Evolutionary conservation across 352 stramenopile species (phyloP).

Genomic region (Albugo candida): DNA sequence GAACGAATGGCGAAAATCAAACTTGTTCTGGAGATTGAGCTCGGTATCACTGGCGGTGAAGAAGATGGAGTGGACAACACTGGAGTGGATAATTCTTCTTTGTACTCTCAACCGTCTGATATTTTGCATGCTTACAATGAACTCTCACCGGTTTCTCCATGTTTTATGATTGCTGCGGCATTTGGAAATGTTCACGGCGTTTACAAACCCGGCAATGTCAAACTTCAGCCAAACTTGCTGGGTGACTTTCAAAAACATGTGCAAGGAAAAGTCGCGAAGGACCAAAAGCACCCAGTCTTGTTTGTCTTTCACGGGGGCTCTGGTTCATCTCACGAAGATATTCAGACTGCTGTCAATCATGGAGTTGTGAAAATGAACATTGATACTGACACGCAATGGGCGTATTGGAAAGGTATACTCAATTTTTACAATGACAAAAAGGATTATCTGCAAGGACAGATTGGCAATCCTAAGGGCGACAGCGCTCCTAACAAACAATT

Average conservation of each 20-base stretch:
- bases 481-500: conserved; percentile 99
- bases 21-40: conserved; percentile 96
- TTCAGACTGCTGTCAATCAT: conserved; percentile 89
- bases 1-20: conserved; percentile 92
- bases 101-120: conserved; percentile 90
- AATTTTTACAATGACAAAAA: conserved; percentile 95
- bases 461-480: conserved; percentile 92
- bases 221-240: conserved; percentile 94
- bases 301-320: conserved; percentile 99
- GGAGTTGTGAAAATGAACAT: conserved; percentile 99
- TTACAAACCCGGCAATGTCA: conserved; percentile 98
- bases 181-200: conserved; percentile 97
- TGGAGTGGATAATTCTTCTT: conserved; percentile 83
- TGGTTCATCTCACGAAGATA: conserved; percentile 91
- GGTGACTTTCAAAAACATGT: conserved; percentile 89
- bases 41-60: conserved; percentile 95
- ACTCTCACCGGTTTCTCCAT: conserved; percentile 77
- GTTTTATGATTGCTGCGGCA: conserved; percentile 92
- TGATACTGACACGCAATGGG: conserved; percentile 98
- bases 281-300: conserved; percentile 89
- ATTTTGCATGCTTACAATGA: conserved; percentile 91
- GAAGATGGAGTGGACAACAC: conserved; percentile 98
- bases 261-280: conserved; percentile 32
- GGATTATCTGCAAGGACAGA: conserved; percentile 94
- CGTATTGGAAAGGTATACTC: conserved; percentile 96